A percentile compares a stretch with the other conserved stretches of the same genome.
phyloP scores from a whole-genome alignment of 805 yeast genomes.

The Kodamaea nitidulidarum region DNA sequence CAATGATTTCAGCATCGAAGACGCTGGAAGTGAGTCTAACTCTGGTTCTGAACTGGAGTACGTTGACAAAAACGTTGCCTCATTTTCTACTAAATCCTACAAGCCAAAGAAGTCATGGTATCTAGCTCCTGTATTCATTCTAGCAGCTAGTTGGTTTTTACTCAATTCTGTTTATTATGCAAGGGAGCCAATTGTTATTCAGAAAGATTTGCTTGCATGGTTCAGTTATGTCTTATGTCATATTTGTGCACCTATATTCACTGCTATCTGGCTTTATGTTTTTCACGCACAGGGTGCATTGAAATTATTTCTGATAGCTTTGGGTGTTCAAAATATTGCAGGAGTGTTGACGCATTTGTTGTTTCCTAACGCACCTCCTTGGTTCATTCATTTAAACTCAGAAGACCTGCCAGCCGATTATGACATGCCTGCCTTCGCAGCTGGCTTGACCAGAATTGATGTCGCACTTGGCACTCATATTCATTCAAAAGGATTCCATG shows the following conservation, averaged over 20 bases:
- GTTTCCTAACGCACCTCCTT: slow-evolving; percentile 72
- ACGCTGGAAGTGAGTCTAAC: not conserved
- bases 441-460: slow-evolving; percentile 66
- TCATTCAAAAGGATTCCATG: slow-evolving; percentile 59
- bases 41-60: not conserved
- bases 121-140: slow-evolving; percentile 35
- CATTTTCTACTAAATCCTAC: not conserved
- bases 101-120: slow-evolving; percentile 21
- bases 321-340: slow-evolving; percentile 57
- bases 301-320: slow-evolving; percentile 47
- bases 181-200: slow-evolving; percentile 38
- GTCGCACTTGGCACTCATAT: slow-evolving; percentile 58
- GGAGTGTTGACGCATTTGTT: slow-evolving; percentile 59
- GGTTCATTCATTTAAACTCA: slow-evolving; percentile 65
- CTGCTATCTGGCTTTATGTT: slow-evolving; percentile 59
- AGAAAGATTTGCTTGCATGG: slow-evolving; percentile 58
- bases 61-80: not conserved
- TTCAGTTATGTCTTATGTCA: slow-evolving; percentile 59
- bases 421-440: slow-evolving; percentile 65
- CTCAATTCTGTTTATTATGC: slow-evolving; percentile 45
- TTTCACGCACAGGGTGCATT: slow-evolving; percentile 65
- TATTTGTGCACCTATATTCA: slow-evolving; percentile 55
- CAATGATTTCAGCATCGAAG: slow-evolving; percentile 5
- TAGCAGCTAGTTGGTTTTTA: slow-evolving; percentile 45
- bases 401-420: slow-evolving; percentile 53